Conservation (phyloP, 139 green algal species). For the Micromonas commoda region DNA sequence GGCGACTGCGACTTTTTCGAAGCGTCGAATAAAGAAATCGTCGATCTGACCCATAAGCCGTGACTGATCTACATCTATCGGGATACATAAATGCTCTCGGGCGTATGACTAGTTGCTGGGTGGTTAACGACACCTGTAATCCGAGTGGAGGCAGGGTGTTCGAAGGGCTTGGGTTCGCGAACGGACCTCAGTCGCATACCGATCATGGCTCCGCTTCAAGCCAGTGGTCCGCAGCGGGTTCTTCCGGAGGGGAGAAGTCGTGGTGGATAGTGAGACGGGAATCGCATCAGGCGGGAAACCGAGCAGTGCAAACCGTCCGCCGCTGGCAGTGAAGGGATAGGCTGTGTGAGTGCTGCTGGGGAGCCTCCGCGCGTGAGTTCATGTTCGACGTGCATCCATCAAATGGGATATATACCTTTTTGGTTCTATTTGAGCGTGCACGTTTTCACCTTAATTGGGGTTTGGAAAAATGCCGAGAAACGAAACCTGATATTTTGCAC, state of each 20-base stretch:
- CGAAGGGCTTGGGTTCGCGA: not conserved
- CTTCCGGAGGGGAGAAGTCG: conserved; percentile 7
- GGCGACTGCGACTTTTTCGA: too few relatives aligned
- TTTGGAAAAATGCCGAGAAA: too few relatives aligned
- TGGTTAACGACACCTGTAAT: conserved; percentile 35
- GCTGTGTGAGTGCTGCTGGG: not conserved
- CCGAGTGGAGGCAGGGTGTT: conserved; percentile 24
- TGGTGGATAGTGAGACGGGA: conserved; percentile 35
- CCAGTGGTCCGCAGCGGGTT: conserved; percentile 22
- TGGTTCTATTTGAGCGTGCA: too few relatives aligned
- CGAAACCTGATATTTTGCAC: too few relatives aligned
- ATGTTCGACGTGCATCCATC: not conserved
- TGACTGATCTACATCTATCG: not conserved
- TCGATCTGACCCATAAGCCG: not conserved
- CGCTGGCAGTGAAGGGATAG: conserved; percentile 1
- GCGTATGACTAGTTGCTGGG: conserved; percentile 17
- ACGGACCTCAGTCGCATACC: conserved; percentile 8
- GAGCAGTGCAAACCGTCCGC: conserved; percentile 40
- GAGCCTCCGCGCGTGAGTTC: not conserved
- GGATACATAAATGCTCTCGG: not conserved
- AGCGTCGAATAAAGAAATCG: not conserved
- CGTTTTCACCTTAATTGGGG: too few relatives aligned
- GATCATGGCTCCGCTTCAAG: conserved; percentile 36
- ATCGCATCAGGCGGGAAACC: conserved; percentile 44
- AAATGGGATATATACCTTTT: too few relatives aligned